Conservation (phyloP, 164 flowering plant genomes). For the Pachysandra terminalis region DNA sequence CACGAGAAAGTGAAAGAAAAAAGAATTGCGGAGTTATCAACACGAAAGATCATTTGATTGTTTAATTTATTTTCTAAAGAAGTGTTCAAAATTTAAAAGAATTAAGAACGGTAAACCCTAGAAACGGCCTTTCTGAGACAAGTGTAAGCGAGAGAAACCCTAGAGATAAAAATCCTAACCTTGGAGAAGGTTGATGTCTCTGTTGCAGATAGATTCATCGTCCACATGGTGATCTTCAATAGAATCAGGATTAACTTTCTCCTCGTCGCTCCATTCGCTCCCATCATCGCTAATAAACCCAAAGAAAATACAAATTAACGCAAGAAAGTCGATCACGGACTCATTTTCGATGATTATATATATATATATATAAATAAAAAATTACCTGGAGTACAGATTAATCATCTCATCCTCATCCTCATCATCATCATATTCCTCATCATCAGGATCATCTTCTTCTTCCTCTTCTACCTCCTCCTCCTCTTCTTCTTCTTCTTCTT, state of each 20-base stretch:
- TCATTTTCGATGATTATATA: too few relatives aligned
- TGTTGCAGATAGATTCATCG: conserved; percentile 24
- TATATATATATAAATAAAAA: too few relatives aligned
- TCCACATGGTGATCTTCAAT: conserved; percentile 11
- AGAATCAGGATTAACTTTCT: conserved; percentile 8
- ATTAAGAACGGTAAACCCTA: neutral
- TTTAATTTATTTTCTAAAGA: too few relatives aligned
- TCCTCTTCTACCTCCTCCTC: neutral
- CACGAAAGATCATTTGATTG: too few relatives aligned
- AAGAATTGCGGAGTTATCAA: too few relatives aligned
- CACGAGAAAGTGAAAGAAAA: too few relatives aligned
- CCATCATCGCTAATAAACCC: conserved; percentile 5
- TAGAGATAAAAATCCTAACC: conserved; percentile 18
- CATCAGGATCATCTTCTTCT: neutral
- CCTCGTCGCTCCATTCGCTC: conserved; percentile 8
- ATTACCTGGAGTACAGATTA: neutral
- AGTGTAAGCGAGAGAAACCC: neutral
- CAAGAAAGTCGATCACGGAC: neutral
- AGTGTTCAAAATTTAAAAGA: neutral
- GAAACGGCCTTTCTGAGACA: neutral
- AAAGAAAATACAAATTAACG: too few relatives aligned
- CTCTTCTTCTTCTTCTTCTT: neutral
- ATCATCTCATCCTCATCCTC: neutral
- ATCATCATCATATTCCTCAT: conserved; percentile 6
- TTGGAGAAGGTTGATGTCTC: conserved; percentile 22